A percentile compares a stretch with the other conserved stretches of the same genome.
phyloP scores from a whole-genome alignment of 1,139 yeast species.

The Geotrichum restrictum region DNA sequence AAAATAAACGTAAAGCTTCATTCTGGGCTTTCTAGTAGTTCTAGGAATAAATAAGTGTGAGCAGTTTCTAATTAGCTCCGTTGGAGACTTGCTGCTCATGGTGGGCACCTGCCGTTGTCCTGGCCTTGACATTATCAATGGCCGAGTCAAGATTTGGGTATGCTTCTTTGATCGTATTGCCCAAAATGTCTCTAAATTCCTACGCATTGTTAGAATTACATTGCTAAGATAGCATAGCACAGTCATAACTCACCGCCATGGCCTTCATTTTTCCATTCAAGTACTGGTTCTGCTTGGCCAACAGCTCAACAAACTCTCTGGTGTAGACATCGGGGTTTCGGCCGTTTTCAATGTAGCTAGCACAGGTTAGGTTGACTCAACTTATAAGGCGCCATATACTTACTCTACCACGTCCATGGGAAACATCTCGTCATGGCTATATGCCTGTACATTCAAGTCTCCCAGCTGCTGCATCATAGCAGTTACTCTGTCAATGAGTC shows the following conservation, averaged over 20 bases:
- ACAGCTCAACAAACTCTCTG: slow-evolving; percentile 90
- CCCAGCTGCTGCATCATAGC: slow-evolving; percentile 18
- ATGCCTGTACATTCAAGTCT: slow-evolving; percentile 15
- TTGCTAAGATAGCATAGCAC: not conserved
- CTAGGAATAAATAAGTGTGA: not conserved
- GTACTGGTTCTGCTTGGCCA: slow-evolving; percentile 81
- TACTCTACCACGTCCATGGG: slow-evolving; percentile 73
- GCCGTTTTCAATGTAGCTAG: slow-evolving; percentile 76
- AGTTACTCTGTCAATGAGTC: slow-evolving; percentile 43
- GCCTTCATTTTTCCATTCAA: slow-evolving; percentile 68
- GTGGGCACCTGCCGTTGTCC: slow-evolving; percentile 13
- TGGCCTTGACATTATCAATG: slow-evolving; percentile 47
- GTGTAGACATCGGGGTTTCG: slow-evolving; percentile 96
- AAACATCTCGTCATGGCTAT: slow-evolving; percentile 46
- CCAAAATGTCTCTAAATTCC: slow-evolving; percentile 55
- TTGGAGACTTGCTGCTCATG: not conserved
- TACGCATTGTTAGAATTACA: slow-evolving; percentile 6
- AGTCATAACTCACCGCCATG: slow-evolving; percentile 26
- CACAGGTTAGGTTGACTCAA: not conserved
- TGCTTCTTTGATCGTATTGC: slow-evolving; percentile 63
- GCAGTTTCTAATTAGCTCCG: not conserved
- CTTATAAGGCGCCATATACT: not conserved
- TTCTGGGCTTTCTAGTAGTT: too few relatives aligned
- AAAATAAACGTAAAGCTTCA: too few relatives aligned
- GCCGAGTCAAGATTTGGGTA: slow-evolving; percentile 66